Base-by-base conservation (phyloP, 108 stramenopile genomes). In the Pelagomonas calceolata region DNA sequence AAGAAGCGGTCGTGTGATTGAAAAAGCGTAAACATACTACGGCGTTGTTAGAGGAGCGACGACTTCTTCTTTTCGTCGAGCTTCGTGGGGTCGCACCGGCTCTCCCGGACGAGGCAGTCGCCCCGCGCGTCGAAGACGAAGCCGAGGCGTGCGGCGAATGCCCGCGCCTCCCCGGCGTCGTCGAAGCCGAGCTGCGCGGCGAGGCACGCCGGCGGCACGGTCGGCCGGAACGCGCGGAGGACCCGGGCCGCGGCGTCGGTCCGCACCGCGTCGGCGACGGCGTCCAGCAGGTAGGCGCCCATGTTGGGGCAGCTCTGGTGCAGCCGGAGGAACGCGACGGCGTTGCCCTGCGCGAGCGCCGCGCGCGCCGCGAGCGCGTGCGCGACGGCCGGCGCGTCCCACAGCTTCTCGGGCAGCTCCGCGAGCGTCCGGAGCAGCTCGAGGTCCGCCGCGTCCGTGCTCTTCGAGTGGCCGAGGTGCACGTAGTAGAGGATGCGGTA, bases 401-500 rank as follows among this genome's bases (percentile, higher is more conserved):
- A 60, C 21, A 26, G 21, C 51, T 16, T 26, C 7, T 17, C 21
- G 7, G 51, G 51, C 51, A 60, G 18, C 51, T 60, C 51, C 21
- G 18, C 29, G 51, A 60, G 51, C 21, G 29, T 60, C 51, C 29
- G 18, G 51, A 60, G 51, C 7, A 60, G 14, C 21, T 16, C 21
- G 21, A 26, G 21, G 51, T 17, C 18, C 7, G 21, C 51, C 9
- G 5, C 39, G 21, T 60, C 51, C 21, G 51, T 26, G 26, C 0
- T 9, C 7, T 3, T 12, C 7, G 51, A 16, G 21, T 9, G 21
- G 21, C 65, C 21, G 30, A 72, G 71, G 66, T 30, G 43, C 64
- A 72, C 30, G 30, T 26, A 10, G 71, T 72, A 72, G 51, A 72
- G 18, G 66, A 63, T 63, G 34, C 30, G n/a, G 39, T 46, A 65